These are phyloP conservation scores for Chytriomyces sp. DNA, from an alignment of 192 early-diverging fungal genomes.

Conservation along the genomic window DNA sequence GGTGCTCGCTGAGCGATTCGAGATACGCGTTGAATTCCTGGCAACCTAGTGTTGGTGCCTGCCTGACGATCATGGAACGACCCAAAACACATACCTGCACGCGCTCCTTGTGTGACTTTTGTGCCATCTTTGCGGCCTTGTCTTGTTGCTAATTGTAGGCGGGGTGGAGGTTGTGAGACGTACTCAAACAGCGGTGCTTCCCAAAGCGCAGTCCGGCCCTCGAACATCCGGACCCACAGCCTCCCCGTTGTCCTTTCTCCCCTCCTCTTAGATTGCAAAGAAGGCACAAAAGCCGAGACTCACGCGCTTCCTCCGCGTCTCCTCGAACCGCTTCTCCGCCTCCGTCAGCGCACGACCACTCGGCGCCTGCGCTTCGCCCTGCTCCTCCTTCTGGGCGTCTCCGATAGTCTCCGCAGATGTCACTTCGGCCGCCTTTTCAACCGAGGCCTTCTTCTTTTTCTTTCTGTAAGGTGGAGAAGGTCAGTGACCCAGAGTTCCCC, in stretches of 20 bases:
- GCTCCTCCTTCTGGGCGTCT: conserved; percentile 50
- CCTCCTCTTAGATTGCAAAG: too few species aligned
- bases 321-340: conserved; percentile 74
- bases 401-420: not conserved
- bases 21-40: conserved; percentile 75
- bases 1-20: conserved; percentile 74
- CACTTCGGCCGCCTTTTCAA: conserved; percentile 13
- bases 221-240: too few species aligned
- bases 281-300: conserved; percentile 16
- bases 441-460: conserved; percentile 29
- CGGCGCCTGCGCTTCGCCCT: conserved; percentile 46
- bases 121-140: conserved; percentile 63
- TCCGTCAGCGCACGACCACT: conserved; percentile 48
- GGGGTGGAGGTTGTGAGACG: not conserved
- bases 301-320: conserved; percentile 66
- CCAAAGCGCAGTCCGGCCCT: not conserved
- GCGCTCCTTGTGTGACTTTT: conserved; percentile 74
- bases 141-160: conserved; percentile 61
- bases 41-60: not conserved
- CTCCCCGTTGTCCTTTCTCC: too few species aligned
- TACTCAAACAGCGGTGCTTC: too few species aligned
- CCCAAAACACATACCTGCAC: conserved; percentile 57
- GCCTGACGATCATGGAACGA: too few species aligned
- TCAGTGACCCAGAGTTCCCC: not conserved
- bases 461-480: not conserved